These are phyloP conservation scores for Paramecium caudatum DNA, from an alignment of 73 alveolate species.

Conservation along the genomic window DNA sequence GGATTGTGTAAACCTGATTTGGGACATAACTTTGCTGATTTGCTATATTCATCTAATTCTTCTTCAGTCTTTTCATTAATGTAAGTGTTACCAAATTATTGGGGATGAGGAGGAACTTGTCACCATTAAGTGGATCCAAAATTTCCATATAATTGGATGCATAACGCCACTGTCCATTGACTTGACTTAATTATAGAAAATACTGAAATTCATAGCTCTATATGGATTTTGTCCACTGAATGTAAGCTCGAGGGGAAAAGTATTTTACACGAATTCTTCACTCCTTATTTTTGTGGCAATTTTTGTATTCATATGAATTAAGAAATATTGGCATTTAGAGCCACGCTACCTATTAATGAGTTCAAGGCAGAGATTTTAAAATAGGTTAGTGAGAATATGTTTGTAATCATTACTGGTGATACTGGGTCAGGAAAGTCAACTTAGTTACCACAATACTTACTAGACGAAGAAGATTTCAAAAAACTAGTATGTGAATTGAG, in stretches of 20 bases:
- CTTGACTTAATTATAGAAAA: not conserved
- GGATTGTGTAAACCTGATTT: constrained; percentile 96
- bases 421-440: constrained; percentile 91
- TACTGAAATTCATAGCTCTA: constrained; percentile 51
- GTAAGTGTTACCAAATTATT: constrained; percentile 53
- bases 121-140: constrained; percentile 93
- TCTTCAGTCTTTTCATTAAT: constrained; percentile 48
- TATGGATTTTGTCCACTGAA: not conserved
- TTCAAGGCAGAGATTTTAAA: constrained; percentile 67
- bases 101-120: constrained; percentile 79
- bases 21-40: constrained; percentile 78
- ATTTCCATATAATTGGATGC: constrained; percentile 71
- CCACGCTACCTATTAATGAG: constrained; percentile 70
- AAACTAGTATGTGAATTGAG: constrained; percentile 47
- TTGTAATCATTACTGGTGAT: constrained; percentile 81
- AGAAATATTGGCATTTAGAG: constrained; percentile 66
- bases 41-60: constrained; percentile 79
- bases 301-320: constrained; percentile 8
- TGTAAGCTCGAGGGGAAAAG: not conserved
- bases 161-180: constrained; percentile 84
- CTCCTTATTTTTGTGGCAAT: not conserved
- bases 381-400: constrained; percentile 24
- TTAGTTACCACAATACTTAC: constrained; percentile 79
- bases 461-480: constrained; percentile 55
- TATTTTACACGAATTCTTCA: not conserved